Percentiles rank a stretch among this genome's conserved stretches.
phyloP scores from a whole-genome alignment of 2,329 filamentous ascomycete species.

The Trichoderma semiorbis region DNA sequence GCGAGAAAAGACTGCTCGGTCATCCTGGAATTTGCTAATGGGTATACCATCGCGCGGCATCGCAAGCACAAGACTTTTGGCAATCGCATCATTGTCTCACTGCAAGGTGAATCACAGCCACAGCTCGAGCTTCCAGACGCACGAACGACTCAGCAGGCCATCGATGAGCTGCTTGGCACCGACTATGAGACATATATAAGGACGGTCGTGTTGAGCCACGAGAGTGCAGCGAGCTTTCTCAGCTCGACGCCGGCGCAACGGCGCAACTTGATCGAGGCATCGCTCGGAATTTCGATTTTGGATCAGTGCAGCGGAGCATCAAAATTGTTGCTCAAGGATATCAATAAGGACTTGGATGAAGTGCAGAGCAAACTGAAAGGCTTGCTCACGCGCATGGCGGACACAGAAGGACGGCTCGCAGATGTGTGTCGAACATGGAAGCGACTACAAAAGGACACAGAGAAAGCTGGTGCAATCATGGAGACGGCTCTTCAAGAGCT shows the following conservation, averaged over 20 bases:
- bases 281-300: constrained; percentile 22
- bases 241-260: constrained; percentile 17
- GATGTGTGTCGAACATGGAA: not conserved
- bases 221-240: constrained; percentile 23
- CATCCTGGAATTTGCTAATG: constrained; percentile 23
- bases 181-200: constrained; percentile 22
- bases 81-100: constrained; percentile 20
- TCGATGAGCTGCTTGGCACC: constrained; percentile 23
- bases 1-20: constrained; percentile 23
- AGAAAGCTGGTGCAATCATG: not conserved
- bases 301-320: constrained; percentile 18
- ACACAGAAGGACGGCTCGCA: not conserved
- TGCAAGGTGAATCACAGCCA: constrained; percentile 18
- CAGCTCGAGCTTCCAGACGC: constrained; percentile 18
- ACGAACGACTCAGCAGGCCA: constrained; percentile 19
- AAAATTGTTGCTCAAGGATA: constrained; percentile 13
- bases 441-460: not conserved
- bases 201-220: constrained; percentile 22
- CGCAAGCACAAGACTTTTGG: constrained; percentile 20
- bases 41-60: constrained; percentile 22
- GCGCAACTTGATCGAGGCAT: constrained; percentile 21
- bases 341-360: not conserved
- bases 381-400: not conserved
- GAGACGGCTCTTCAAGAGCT: not conserved
- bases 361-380: not conserved